Base-by-base conservation (phyloP, 106 monocot species). In the Allium cepa region DNA sequence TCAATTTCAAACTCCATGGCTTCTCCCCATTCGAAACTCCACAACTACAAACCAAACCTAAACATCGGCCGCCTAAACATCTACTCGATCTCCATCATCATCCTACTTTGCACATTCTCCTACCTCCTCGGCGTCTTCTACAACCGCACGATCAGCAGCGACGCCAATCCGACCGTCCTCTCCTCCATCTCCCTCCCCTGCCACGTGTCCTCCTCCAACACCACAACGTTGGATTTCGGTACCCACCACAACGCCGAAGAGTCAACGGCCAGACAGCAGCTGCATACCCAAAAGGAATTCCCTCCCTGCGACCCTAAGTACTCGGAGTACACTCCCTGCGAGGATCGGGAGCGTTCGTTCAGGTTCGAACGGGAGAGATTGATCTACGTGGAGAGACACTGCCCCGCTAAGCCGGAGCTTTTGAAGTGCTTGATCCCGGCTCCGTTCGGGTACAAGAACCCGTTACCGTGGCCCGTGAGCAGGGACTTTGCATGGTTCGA, bases 251-350 rank as follows among this genome's bases (percentile, higher is more conserved):
- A 52, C 59, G 46, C 22, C 53, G 11, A 45, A 18, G 15, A 47
- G 48, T n/a, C 28, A 2, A 17, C 66, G n/a, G 8, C 47, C 9
- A 5, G 36, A 3, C 36, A 36, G 36, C 49, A 55, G 53, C 53
- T 61, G 1, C 4, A 28, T 0, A 12, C n/a, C 12, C 8, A 17
- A 0, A 9, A 52, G 1, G 9, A 60, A 0, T 75, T 67, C 75
- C 77, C 75, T 11, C 46, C 80, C 4, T 85, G 80, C 75, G 72
- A 63, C 64, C 9, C 62, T 7, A 60, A 75, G 68, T 65, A 49
- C 75, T 63, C 62, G 8, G 85, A 85, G 77, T 75, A 75, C 85
- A 85, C 80, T 17, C 80, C 85, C 6, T 85, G 81, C 74, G 71
- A 85, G 71, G 85, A 80, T 59, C 52, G 18, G 17, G 53, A 53